Percentiles rank a stretch among this genome's conserved stretches.
These are phyloP conservation scores for Amylostereum areolatum DNA, from an alignment of 1,284 basidiomycete genomes.

Conservation along the genomic window DNA sequence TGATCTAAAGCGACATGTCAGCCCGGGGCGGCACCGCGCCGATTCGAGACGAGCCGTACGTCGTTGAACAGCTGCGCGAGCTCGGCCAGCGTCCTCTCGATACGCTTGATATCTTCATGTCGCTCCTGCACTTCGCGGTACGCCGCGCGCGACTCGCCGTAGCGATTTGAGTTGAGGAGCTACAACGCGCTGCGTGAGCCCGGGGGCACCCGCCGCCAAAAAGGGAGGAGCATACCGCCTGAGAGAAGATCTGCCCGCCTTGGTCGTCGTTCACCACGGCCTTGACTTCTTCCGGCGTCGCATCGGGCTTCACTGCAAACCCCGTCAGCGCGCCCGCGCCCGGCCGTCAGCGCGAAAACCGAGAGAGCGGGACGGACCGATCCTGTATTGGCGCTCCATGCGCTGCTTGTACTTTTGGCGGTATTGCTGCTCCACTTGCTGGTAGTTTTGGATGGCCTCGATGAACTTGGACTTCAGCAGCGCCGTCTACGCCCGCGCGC, in stretches of 20 bases:
- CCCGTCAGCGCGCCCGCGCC: not conserved
- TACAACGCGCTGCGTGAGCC: conserved; percentile 23
- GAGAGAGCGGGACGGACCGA: conserved; percentile 46
- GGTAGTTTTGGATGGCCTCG: conserved; percentile 82
- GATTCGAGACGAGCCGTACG: conserved; percentile 33
- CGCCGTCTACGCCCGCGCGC: conserved; percentile 43
- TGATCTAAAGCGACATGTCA: conserved; percentile 49
- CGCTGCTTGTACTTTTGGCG: conserved; percentile 91
- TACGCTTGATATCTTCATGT: conserved; percentile 92
- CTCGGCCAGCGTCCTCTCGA: conserved; percentile 89
- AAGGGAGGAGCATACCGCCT: conserved; percentile 62
- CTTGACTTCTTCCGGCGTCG: conserved; percentile 85
- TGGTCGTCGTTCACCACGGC: conserved; percentile 85
- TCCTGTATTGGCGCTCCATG: conserved; percentile 94
- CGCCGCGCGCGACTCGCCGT: conserved; percentile 85
- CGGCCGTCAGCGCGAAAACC: not conserved
- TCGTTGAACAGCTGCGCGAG: conserved; percentile 96
- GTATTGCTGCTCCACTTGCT: conserved; percentile 90
- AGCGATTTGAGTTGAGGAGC: conserved; percentile 88
- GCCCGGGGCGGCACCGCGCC: too few species aligned
- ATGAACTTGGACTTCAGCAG: conserved; percentile 79
- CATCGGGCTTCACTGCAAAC: conserved; percentile 83
- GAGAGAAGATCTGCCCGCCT: conserved; percentile 87
- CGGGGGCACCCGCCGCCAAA: not conserved
- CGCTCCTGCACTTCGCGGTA: conserved; percentile 96